These are phyloP conservation scores for Asterophora parasitica DNA, from an alignment of 768 basidiomycete species.

Conservation along the genomic window DNA sequence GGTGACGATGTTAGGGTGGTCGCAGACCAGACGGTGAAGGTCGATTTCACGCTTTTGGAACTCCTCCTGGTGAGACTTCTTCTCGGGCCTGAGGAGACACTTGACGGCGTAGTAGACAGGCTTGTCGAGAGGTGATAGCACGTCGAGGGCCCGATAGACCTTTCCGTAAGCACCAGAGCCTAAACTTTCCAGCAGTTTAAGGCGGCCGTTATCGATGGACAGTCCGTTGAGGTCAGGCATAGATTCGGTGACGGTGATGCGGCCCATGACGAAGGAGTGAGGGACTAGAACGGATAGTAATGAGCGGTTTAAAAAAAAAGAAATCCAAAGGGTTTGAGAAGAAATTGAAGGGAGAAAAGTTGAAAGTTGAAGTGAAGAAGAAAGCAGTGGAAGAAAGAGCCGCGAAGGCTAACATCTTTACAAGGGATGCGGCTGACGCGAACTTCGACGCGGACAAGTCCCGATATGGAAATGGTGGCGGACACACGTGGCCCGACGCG, in stretches of 20 bases:
- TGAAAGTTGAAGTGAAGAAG: conserved; percentile 12
- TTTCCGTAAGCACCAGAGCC: conserved; percentile 76
- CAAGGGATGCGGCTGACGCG: conserved; percentile 12
- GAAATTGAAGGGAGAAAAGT: not conserved
- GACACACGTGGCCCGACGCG: too few species aligned
- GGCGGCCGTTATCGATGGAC: conserved; percentile 52
- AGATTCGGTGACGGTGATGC: conserved; percentile 33
- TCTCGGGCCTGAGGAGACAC: conserved; percentile 57
- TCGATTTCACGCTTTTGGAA: conserved; percentile 68
- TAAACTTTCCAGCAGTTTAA: conserved; percentile 56
- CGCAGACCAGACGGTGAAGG: conserved; percentile 47
- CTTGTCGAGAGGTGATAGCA: conserved; percentile 29
- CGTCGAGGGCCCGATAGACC: conserved; percentile 69
- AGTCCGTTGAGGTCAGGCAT: conserved; percentile 50
- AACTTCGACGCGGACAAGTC: not conserved
- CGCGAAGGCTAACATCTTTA: conserved; percentile 3
- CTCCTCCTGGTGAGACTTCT: conserved; percentile 48
- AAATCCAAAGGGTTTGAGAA: too few species aligned
- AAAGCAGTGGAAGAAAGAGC: conserved; percentile 2
- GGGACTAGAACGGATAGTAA: conserved; percentile 15
- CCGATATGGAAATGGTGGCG: not conserved
- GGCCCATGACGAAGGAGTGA: conserved; percentile 33
- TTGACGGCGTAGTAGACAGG: conserved; percentile 65
- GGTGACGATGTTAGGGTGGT: conserved; percentile 62
- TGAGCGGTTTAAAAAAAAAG: not conserved